These are phyloP conservation scores for Paulownia fortunei DNA, from an alignment of 257 asterid genomes.

Conservation along the genomic window DNA sequence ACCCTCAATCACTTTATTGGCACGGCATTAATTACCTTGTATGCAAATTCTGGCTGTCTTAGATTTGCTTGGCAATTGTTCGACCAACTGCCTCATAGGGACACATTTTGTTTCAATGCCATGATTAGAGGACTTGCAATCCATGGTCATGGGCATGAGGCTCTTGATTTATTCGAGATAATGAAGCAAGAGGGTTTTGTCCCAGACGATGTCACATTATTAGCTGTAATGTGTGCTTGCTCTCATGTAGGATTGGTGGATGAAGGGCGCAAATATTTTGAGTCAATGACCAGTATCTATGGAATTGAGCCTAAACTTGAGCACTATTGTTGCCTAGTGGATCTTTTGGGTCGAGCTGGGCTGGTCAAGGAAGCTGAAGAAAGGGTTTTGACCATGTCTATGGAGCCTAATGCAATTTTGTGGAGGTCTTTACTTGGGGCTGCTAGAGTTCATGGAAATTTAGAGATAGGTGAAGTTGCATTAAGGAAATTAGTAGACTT, in stretches of 20 bases:
- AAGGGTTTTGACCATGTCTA: constrained; percentile 47
- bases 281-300: constrained; percentile 48
- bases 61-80: constrained; percentile 56
- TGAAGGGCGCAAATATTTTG: constrained; percentile 57
- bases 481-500: constrained; percentile 47
- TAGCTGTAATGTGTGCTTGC: constrained; percentile 69
- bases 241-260: constrained; percentile 72
- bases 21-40: constrained; percentile 62
- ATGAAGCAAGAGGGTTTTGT: constrained; percentile 50
- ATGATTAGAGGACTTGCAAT: constrained; percentile 76
- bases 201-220: constrained; percentile 59
- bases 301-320: constrained; percentile 62
- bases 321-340: constrained; percentile 75
- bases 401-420: constrained; percentile 60
- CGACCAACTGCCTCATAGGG: constrained; percentile 47
- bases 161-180: constrained; percentile 56
- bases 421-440: constrained; percentile 76
- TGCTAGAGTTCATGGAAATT: constrained; percentile 64
- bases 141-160: constrained; percentile 61
- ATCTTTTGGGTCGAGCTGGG: constrained; percentile 74
- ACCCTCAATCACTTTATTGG: constrained; percentile 54
- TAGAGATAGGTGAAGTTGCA: constrained; percentile 57
- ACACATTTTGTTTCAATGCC: constrained; percentile 64
- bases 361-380: constrained; percentile 59
- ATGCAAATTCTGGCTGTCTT: constrained; percentile 64